A percentile compares a stretch with the other conserved stretches of the same genome.
Conservation (phyloP, 768 basidiomycete genomes). For the Mycena leptocephala region DNA sequence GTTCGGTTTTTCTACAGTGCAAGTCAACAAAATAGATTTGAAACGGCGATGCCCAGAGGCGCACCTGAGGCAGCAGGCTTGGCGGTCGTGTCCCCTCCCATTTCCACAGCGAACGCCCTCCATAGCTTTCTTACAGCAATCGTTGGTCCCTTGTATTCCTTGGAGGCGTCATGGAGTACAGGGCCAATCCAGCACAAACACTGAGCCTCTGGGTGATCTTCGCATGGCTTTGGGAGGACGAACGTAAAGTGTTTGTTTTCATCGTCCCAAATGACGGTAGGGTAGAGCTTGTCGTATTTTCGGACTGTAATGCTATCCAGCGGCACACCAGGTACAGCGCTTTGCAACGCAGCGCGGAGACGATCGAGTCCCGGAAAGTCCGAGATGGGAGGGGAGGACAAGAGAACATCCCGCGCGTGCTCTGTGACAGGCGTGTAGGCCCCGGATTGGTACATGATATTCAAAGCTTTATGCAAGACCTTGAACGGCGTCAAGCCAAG, state of each 20-base stretch:
- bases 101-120: background rate
- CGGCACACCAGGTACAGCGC: background rate
- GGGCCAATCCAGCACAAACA: conserved; percentile 25
- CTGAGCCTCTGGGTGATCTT: background rate
- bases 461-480: background rate
- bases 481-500: background rate
- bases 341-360: background rate
- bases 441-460: background rate
- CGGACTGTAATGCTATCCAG: background rate
- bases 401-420: conserved; percentile 10
- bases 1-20: background rate
- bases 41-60: background rate
- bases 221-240: conserved; percentile 8
- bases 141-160: background rate
- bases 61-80: background rate
- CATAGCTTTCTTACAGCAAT: background rate
- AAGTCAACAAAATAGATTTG: background rate
- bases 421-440: conserved; percentile 10
- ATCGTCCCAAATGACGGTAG: conserved; percentile 13
- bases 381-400: background rate
- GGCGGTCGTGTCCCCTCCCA: conserved; percentile 3
- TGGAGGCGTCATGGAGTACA: background rate
- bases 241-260: background rate
- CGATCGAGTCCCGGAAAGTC: conserved; percentile 3
- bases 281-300: conserved; percentile 14